Conservation (phyloP, 1,284 basidiomycete species). For the Macrocystidia cucumis region DNA sequence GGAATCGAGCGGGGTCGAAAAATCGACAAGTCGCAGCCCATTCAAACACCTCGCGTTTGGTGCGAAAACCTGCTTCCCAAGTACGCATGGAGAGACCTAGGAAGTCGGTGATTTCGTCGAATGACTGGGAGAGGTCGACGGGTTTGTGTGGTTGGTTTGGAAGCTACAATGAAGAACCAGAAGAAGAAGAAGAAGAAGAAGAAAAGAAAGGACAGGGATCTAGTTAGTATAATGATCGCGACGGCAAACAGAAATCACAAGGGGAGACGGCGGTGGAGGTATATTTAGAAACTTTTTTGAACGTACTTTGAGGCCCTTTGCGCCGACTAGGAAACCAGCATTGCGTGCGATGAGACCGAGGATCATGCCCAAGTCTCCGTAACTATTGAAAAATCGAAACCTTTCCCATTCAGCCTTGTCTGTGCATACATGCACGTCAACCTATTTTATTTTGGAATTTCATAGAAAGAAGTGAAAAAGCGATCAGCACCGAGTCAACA, state of each 20-base stretch:
- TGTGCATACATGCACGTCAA: constrained; percentile 54
- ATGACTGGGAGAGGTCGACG: constrained; percentile 31
- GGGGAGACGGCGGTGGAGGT: background rate
- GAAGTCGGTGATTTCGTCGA: constrained; percentile 42
- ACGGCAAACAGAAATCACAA: background rate
- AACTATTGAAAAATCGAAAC: constrained; percentile 46
- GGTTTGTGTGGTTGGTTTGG: constrained; percentile 33
- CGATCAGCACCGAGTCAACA: too few relatives aligned
- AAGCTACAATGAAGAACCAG: constrained; percentile 24
- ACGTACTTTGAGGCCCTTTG: constrained; percentile 51
- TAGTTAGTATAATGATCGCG: too few relatives aligned
- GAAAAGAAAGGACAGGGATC: too few relatives aligned
- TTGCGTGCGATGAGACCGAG: constrained; percentile 44
- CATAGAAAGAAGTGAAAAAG: too few relatives aligned
- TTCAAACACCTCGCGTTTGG: constrained; percentile 42
- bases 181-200: too few relatives aligned
- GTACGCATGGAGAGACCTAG: constrained; percentile 44
- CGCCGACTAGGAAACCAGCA: constrained; percentile 39
- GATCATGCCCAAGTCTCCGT: constrained; percentile 66
- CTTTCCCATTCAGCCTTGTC: constrained; percentile 41
- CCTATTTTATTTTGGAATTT: constrained; percentile 19
- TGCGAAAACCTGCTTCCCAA: constrained; percentile 46
- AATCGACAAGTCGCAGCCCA: constrained; percentile 48
- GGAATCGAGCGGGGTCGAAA: constrained; percentile 35
- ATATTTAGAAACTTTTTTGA: background rate